Evolutionary conservation across 345 rosid genomes (phyloP), one percentile per base, ranked within the genome.

Genomic region (Triadica sebifera): DNA sequence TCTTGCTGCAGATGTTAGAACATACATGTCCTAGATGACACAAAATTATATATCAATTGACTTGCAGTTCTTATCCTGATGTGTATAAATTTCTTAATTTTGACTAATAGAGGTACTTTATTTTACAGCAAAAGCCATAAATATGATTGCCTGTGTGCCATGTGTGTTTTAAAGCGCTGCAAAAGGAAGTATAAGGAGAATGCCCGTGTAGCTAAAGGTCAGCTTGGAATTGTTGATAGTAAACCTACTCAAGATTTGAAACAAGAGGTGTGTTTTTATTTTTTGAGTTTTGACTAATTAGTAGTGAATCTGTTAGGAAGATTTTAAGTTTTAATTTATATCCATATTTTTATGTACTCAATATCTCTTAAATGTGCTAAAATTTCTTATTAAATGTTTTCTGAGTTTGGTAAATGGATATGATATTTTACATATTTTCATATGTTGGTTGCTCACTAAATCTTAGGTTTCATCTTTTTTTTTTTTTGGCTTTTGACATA

Each of bases 111-210:
- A 49, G 61, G n/a, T n/a, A n/a, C 73, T 51, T 34, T 68, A 13
- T 29, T 65, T 70, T 86, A 82, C 88, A 95, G 98, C 78, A 86
- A 97, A 77, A 92, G 90, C 72, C 99, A 95, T 81, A 95, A 95
- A 84, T 85, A 78, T 61, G 94, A 93, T 86, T 95, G 99, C 75
- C 85, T 95, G 85, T 95, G 99, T 83, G 99, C 99, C 17, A 77
- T 95, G 74, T 95, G 98, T 74, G 84, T 91, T 74, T 80, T 95
- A 64, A 91, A 91, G 86, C 87, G 98, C 66, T 95, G 92, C 47
- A 91, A 92, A 82, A 88, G 89, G 80, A 97, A 93, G 83, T 92
- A 97, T 29, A 93, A 94, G 84, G 92, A 87, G 71, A 88, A 41
- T 75, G 89, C 80, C 63, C 79, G 91, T 74, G 75, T 84, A 71